Conservation (phyloP, 345 rosid genomes). For the Xanthoceras sorbifolium region DNA sequence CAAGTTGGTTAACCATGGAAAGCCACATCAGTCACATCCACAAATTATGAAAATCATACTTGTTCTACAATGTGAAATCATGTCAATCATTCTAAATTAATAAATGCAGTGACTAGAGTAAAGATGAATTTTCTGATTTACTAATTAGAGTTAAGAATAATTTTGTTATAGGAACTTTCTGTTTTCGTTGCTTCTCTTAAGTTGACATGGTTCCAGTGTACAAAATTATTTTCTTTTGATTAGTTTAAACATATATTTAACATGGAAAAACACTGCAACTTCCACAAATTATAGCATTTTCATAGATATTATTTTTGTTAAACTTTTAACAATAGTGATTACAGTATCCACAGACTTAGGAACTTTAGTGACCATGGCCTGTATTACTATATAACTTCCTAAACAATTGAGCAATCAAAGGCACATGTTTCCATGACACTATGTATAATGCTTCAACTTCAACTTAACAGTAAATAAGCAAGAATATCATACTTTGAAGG, state of each 20-base stretch:
- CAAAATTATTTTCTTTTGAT: not conserved
- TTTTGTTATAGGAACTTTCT: not conserved
- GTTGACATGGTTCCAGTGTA: not conserved
- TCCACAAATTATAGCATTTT: not conserved
- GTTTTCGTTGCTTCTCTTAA: not conserved
- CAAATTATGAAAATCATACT: not conserved
- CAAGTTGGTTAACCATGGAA: not conserved
- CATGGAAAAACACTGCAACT: not conserved
- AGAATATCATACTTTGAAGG: constrained; percentile 65
- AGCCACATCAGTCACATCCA: not conserved
- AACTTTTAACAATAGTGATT: not conserved
- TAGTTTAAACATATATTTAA: not conserved
- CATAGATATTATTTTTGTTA: not conserved
- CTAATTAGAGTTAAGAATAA: not conserved
- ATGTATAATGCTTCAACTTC: not conserved
- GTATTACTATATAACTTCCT: not conserved
- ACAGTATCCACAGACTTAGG: not conserved
- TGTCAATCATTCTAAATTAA: not conserved
- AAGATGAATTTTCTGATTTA: not conserved
- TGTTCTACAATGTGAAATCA: not conserved
- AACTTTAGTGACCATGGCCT: constrained; percentile 4
- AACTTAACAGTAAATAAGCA: constrained; percentile 10
- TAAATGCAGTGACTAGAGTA: not conserved
- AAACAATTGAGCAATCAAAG: constrained; percentile 9
- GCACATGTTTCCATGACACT: not conserved